These are phyloP conservation scores for Rhodofomes roseus DNA, from an alignment of 1,284 basidiomycete species.

Conservation along the genomic window DNA sequence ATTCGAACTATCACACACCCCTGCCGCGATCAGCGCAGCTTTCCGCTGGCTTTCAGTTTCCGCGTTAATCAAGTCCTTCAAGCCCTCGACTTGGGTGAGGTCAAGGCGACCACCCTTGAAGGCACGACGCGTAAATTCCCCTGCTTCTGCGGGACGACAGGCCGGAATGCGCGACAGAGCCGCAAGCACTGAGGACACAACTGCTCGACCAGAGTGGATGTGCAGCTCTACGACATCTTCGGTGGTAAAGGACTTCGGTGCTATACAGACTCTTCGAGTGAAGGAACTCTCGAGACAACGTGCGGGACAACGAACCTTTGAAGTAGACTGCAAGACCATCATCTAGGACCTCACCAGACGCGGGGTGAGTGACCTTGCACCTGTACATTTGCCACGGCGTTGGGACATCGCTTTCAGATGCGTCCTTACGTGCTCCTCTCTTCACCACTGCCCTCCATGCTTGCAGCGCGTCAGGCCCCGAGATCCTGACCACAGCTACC, in stretches of 20 bases:
- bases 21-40: constrained; percentile 64
- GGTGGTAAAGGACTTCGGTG: constrained; percentile 75
- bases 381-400: constrained; percentile 67
- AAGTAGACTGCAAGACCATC: constrained; percentile 82
- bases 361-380: constrained; percentile 67
- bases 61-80: constrained; percentile 81
- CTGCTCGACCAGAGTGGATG: constrained; percentile 82
- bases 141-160: constrained; percentile 75
- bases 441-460: constrained; percentile 60
- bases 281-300: neutral
- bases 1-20: constrained; percentile 41
- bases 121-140: constrained; percentile 85
- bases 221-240: constrained; percentile 85
- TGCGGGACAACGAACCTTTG: constrained; percentile 42
- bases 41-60: constrained; percentile 81
- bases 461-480: constrained; percentile 63
- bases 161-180: constrained; percentile 57
- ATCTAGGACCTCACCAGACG: constrained; percentile 63
- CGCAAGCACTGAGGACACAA: constrained; percentile 64
- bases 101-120: constrained; percentile 79
- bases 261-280: constrained; percentile 29
- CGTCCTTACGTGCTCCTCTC: constrained; percentile 11
- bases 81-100: constrained; percentile 80
- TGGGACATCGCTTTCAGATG: constrained; percentile 23
- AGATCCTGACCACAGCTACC: constrained; percentile 77